Evolutionary conservation across 106 monocot species (phyloP).

Genomic region (Dioscorea dumetorum): DNA sequence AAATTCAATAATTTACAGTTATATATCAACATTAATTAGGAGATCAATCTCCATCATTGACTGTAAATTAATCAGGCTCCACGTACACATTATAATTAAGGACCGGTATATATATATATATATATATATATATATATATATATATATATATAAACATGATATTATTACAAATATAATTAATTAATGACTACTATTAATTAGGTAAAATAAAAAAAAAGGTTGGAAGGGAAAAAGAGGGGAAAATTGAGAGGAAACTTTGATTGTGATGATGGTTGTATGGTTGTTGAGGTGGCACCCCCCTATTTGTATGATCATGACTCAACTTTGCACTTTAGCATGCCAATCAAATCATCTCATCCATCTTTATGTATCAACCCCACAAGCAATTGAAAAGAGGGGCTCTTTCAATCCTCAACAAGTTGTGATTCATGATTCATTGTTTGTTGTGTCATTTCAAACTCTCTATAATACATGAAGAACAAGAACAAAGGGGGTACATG

Average conservation of each 20-base stretch:
- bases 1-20: too few relatives aligned
- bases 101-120: background rate
- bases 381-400: background rate
- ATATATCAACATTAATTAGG: too few relatives aligned
- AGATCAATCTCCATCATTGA: too few relatives aligned
- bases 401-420: background rate
- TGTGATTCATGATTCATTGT: background rate
- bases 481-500: background rate
- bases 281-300: conserved; percentile 10
- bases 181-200: too few relatives aligned
- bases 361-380: background rate
- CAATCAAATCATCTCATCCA: conserved; percentile 9
- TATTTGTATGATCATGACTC: conserved; percentile 15
- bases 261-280: conserved; percentile 11
- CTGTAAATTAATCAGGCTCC: too few relatives aligned
- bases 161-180: too few relatives aligned
- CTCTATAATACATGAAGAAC: background rate
- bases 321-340: conserved; percentile 14
- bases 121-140: too few relatives aligned
- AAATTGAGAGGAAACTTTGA: background rate
- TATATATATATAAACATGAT: too few relatives aligned
- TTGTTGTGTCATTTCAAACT: conserved; percentile 1
- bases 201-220: too few relatives aligned
- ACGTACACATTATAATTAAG: too few relatives aligned
- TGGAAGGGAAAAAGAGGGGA: too few relatives aligned